phyloP scores from a whole-genome alignment of 225 moss, liverwort and hornwort genomes.

The Physcomitrium patens region DNA sequence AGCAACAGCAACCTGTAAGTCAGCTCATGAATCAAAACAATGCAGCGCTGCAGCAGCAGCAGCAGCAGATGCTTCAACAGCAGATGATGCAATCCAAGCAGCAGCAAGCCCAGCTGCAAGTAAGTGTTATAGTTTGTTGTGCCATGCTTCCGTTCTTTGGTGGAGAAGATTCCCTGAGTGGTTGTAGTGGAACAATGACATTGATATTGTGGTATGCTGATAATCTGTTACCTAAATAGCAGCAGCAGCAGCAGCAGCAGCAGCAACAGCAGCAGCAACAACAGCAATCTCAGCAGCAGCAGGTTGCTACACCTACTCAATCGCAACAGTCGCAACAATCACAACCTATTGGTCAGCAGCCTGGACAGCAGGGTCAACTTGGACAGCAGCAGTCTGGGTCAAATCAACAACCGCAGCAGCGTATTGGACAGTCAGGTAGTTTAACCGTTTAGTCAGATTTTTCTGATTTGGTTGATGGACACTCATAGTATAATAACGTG shows the following conservation, averaged over 20 bases:
- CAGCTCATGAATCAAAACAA: slow-evolving; percentile 55
- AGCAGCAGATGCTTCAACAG: slow-evolving; percentile 44
- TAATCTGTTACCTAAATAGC: slow-evolving; percentile 28
- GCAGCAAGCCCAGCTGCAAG: slow-evolving; percentile 67
- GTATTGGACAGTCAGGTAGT: slow-evolving; percentile 58
- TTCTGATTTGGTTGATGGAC: neutral
- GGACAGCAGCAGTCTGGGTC: slow-evolving; percentile 52
- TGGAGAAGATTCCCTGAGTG: slow-evolving; percentile 6
- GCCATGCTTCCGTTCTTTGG: slow-evolving; percentile 14
- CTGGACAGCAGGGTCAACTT: slow-evolving; percentile 40
- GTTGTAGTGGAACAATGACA: slow-evolving; percentile 11
- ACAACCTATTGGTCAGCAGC: slow-evolving; percentile 60
- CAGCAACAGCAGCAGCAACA: slow-evolving; percentile 56
- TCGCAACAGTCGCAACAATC: slow-evolving; percentile 67
- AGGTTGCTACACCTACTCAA: slow-evolving; percentile 61
- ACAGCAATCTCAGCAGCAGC: slow-evolving; percentile 49
- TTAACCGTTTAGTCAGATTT: neutral
- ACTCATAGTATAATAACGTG: neutral
- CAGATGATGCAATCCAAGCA: slow-evolving; percentile 66
- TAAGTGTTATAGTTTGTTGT: slow-evolving; percentile 38
- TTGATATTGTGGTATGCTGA: slow-evolving; percentile 24
- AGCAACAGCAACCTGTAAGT: slow-evolving; percentile 65
- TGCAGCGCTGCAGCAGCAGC: slow-evolving; percentile 59
- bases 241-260: slow-evolving; percentile 47
- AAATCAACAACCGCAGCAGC: slow-evolving; percentile 60